These are phyloP conservation scores for Cyberlindnera mycetangii DNA, from an alignment of 805 yeast species.

Conservation along the genomic window DNA sequence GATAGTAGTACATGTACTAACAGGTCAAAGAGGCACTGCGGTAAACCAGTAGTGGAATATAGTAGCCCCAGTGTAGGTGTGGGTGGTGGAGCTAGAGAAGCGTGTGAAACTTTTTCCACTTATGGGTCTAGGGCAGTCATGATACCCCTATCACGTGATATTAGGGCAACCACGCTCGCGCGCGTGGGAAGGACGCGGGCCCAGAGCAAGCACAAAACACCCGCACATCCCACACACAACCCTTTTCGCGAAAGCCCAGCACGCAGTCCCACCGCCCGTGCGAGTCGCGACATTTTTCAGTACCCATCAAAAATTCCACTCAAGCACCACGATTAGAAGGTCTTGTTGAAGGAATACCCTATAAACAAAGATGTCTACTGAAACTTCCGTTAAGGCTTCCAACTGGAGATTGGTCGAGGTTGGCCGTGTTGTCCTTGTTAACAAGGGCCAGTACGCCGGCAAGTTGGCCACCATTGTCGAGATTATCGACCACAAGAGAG, in stretches of 20 bases:
- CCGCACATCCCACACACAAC: not conserved
- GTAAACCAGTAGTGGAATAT: no score
- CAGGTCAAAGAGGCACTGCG: not conserved
- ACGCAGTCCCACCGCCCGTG: constrained; percentile 5
- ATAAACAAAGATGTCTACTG: constrained; percentile 51
- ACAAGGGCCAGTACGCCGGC: constrained; percentile 68
- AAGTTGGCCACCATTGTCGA: constrained; percentile 97
- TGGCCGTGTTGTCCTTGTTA: constrained; percentile 96
- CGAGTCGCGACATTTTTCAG: constrained; percentile 10
- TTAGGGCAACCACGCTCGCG: not conserved
- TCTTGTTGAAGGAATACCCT: not conserved
- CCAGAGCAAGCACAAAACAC: not conserved
- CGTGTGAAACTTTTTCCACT: not conserved
- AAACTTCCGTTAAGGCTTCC: constrained; percentile 86
- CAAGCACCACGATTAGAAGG: constrained; percentile 2
- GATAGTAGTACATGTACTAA: not conserved
- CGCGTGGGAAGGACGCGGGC: no score
- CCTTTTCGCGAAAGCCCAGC: not conserved
- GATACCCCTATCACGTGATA: no score
- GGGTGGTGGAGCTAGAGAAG: not conserved
- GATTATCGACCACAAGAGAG: constrained; percentile 99
- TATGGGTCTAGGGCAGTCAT: not conserved
- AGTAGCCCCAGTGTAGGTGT: no score
- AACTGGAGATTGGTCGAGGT: constrained; percentile 99
- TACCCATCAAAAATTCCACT: constrained; percentile 11